Evolutionary conservation across 2,329 filamentous ascomycete species (phyloP).

Genomic region (Fusarium sp.): DNA sequence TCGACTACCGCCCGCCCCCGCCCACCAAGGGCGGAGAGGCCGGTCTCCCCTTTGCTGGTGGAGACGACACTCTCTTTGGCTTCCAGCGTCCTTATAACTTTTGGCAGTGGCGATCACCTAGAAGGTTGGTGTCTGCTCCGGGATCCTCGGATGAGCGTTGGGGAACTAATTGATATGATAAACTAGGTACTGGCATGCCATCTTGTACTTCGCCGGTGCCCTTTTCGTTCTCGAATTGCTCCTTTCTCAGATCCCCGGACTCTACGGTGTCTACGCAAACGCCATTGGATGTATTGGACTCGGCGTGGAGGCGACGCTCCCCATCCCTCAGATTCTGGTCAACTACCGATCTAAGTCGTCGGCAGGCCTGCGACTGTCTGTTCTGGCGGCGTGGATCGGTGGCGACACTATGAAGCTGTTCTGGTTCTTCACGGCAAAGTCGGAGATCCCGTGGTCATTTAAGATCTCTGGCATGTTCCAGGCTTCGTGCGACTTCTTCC

Average conservation of each 20-base stretch:
- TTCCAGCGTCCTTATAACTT: constrained; percentile 77
- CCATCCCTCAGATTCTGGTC: constrained; percentile 79
- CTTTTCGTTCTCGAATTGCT: constrained; percentile 75
- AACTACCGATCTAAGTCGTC: constrained; percentile 77
- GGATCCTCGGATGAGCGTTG: background rate
- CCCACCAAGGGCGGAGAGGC: constrained; percentile 70
- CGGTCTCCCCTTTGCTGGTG: constrained; percentile 70
- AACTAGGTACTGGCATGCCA: constrained; percentile 79
- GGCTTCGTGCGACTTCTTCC: constrained; percentile 77
- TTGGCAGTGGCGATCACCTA: constrained; percentile 82
- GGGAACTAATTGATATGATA: constrained; percentile 14
- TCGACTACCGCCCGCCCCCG: constrained; percentile 72
- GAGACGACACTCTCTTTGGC: constrained; percentile 50
- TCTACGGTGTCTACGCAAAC: constrained; percentile 74
- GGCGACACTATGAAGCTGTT: constrained; percentile 91
- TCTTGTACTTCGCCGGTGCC: constrained; percentile 72
- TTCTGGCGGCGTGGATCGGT: constrained; percentile 80
- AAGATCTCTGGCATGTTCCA: constrained; percentile 87
- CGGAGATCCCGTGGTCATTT: constrained; percentile 79
- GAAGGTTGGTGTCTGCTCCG: constrained; percentile 62
- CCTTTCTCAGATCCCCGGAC: constrained; percentile 64
- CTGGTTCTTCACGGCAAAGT: constrained; percentile 80
- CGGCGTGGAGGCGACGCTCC: constrained; percentile 82
- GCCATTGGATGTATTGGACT: constrained; percentile 80
- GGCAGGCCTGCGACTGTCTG: constrained; percentile 80